Conservation (phyloP, 2,329 filamentous ascomycete species). For the Colletotrichum musae region DNA sequence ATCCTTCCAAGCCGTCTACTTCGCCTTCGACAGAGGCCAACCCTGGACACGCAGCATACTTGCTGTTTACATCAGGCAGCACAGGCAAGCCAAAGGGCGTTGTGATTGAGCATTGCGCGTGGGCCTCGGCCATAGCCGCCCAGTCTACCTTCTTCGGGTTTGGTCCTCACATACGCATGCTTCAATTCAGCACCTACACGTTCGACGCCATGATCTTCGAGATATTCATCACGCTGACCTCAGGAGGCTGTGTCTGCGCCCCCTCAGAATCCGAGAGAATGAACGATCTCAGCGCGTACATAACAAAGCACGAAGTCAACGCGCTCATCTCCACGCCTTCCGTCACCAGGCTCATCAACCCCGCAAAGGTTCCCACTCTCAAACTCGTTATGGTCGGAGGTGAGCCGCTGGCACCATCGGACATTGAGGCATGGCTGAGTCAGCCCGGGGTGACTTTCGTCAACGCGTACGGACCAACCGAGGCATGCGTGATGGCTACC, state of each 20-base stretch:
- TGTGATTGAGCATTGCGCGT: constrained; percentile 41
- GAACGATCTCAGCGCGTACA: constrained; percentile 63
- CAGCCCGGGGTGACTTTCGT: constrained; percentile 9
- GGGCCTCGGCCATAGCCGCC: constrained; percentile 7
- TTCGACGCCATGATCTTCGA: constrained; percentile 68
- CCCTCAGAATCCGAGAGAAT: constrained; percentile 65
- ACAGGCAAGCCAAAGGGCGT: constrained; percentile 47
- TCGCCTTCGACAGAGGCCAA: neutral
- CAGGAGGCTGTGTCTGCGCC: constrained; percentile 72
- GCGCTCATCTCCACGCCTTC: constrained; percentile 69
- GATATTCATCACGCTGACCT: constrained; percentile 64
- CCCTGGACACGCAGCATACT: constrained; percentile 41
- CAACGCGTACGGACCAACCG: constrained; percentile 28
- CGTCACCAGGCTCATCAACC: constrained; percentile 10
- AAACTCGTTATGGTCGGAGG: constrained; percentile 17
- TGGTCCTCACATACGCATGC: constrained; percentile 16
- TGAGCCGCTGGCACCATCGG: constrained; percentile 11
- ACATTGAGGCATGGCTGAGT: constrained; percentile 21
- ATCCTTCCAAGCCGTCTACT: neutral
- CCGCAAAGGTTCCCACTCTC: constrained; percentile 20
- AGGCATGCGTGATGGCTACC: constrained; percentile 24
- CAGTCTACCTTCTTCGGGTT: constrained; percentile 3
- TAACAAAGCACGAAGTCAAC: constrained; percentile 64
- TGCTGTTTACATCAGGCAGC: constrained; percentile 47
- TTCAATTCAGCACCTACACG: constrained; percentile 66